These are phyloP conservation scores for Panicum hallii DNA, from an alignment of 202 grass and related monocot genomes.

Conservation along the genomic window DNA sequence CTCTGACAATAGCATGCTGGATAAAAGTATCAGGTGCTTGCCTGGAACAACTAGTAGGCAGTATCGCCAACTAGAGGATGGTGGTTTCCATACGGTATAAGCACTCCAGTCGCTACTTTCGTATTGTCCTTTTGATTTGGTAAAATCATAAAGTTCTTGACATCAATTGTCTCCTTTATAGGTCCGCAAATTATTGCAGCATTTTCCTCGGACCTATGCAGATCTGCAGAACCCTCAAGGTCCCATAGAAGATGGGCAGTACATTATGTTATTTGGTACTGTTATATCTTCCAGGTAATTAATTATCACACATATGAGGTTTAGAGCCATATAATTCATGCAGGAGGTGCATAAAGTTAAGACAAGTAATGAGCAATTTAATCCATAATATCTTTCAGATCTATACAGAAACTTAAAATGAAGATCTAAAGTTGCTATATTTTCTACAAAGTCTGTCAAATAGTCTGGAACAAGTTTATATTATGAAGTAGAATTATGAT, in stretches of 20 bases:
- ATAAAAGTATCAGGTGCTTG: slow-evolving; percentile 67
- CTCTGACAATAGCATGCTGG: slow-evolving; percentile 58
- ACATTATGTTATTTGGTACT: slow-evolving; percentile 83
- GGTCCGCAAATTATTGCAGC: slow-evolving; percentile 91
- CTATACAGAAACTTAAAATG: slow-evolving; percentile 17
- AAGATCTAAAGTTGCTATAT: slow-evolving; percentile 20
- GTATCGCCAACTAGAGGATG: slow-evolving; percentile 67
- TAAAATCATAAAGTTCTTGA: slow-evolving; percentile 29
- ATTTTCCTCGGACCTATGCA: slow-evolving; percentile 93
- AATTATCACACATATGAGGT: slow-evolving; percentile 39
- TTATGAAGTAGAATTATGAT: slow-evolving; percentile 28
- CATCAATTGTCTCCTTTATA: slow-evolving; percentile 51
- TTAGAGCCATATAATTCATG: slow-evolving; percentile 36
- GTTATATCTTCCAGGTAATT: slow-evolving; percentile 86
- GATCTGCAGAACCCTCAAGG: slow-evolving; percentile 82
- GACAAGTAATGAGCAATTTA: not conserved
- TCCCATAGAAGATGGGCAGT: slow-evolving; percentile 81
- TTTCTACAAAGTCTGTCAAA: slow-evolving; percentile 23
- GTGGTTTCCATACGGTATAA: slow-evolving; percentile 83
- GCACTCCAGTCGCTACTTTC: slow-evolving; percentile 17
- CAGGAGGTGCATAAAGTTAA: slow-evolving; percentile 19
- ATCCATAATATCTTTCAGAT: slow-evolving; percentile 21
- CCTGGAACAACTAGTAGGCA: slow-evolving; percentile 68
- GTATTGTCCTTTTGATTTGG: slow-evolving; percentile 34
- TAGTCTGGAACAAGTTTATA: slow-evolving; percentile 27